phyloP scores from a whole-genome alignment of 2,329 filamentous ascomycete genomes.

The Cladophialophora exuberans region DNA sequence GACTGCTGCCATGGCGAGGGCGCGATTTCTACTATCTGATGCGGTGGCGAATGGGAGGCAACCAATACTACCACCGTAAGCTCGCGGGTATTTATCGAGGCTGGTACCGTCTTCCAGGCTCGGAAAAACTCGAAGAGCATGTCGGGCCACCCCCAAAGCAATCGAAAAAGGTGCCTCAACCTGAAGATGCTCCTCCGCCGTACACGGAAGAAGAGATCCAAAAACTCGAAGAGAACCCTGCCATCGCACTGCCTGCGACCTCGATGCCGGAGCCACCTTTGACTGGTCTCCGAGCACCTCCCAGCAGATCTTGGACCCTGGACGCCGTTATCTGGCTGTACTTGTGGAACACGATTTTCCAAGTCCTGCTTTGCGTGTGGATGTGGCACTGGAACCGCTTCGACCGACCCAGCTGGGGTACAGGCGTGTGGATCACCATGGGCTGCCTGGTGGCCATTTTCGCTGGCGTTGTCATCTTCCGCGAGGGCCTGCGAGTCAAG shows the following conservation, averaged over 20 bases:
- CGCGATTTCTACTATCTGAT: conserved; percentile 76
- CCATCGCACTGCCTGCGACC: conserved; percentile 65
- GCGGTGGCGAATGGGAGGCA: conserved; percentile 61
- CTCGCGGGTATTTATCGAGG: conserved; percentile 73
- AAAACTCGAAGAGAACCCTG: conserved; percentile 52
- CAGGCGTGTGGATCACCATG: conserved; percentile 75
- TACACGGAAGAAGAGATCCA: conserved; percentile 54
- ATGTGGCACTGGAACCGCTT: conserved; percentile 83
- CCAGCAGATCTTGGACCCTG: conserved; percentile 73
- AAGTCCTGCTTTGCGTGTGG: conserved; percentile 71
- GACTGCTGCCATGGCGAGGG: conserved; percentile 81
- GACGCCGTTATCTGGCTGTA: conserved; percentile 80
- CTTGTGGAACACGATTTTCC: conserved; percentile 77
- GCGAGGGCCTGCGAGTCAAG: conserved; percentile 74
- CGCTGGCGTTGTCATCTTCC: conserved; percentile 70
- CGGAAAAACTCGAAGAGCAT: conserved; percentile 57
- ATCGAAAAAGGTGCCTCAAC: conserved; percentile 20
- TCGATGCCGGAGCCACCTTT: conserved; percentile 69
- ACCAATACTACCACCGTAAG: conserved; percentile 63
- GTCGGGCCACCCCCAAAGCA: conserved; percentile 33
- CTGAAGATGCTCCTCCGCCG: conserved; percentile 25
- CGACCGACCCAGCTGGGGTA: conserved; percentile 76
- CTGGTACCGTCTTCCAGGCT: conserved; percentile 76
- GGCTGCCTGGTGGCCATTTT: conserved; percentile 70
- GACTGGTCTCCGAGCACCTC: conserved; percentile 70